A percentile compares a stretch with the other conserved stretches of the same genome.
Evolutionary conservation across 352 stramenopile species (phyloP).

Genomic region (Phytopythium oedochilum): DNA sequence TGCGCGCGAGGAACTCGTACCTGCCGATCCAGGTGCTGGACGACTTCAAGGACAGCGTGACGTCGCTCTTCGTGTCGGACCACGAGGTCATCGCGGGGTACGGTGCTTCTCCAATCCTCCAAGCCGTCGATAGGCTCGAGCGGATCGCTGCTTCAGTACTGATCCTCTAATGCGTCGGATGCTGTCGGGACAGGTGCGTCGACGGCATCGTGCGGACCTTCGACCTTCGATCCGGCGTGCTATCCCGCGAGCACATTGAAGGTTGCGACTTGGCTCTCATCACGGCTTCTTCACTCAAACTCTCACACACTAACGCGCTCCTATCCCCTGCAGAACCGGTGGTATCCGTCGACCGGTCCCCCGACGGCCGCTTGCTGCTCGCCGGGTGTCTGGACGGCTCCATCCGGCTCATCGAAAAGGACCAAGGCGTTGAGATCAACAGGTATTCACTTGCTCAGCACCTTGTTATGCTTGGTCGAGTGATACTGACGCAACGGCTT

Average conservation of each 20-base stretch:
- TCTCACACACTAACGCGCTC: background rate
- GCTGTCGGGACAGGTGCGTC: conserved; percentile 45
- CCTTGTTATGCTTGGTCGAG: no score
- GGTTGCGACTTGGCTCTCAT: conserved; percentile 18
- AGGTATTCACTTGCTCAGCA: no score
- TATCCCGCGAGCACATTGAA: conserved; percentile 74
- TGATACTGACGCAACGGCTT: no score
- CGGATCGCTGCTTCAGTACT: background rate
- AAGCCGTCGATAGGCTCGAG: no score
- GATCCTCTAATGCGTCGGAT: no score
- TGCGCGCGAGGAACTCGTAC: conserved; percentile 69
- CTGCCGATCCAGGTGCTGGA: conserved; percentile 82
- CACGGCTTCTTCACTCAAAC: background rate
- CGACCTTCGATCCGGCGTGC: conserved; percentile 64
- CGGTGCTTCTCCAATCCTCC: conserved; percentile 3
- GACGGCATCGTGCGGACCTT: conserved; percentile 84
- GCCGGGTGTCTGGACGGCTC: conserved; percentile 69
- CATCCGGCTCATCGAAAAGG: conserved; percentile 73
- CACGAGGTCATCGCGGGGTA: conserved; percentile 81
- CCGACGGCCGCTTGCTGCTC: conserved; percentile 72
- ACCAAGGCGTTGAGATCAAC: conserved; percentile 59
- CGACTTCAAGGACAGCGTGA: conserved; percentile 88
- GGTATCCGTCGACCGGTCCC: conserved; percentile 66
- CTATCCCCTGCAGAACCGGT: conserved; percentile 52
- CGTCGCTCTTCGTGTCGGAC: conserved; percentile 64